These are phyloP conservation scores for Colletotrichum sidae DNA, from an alignment of 2,329 filamentous ascomycete genomes.

Conservation along the genomic window DNA sequence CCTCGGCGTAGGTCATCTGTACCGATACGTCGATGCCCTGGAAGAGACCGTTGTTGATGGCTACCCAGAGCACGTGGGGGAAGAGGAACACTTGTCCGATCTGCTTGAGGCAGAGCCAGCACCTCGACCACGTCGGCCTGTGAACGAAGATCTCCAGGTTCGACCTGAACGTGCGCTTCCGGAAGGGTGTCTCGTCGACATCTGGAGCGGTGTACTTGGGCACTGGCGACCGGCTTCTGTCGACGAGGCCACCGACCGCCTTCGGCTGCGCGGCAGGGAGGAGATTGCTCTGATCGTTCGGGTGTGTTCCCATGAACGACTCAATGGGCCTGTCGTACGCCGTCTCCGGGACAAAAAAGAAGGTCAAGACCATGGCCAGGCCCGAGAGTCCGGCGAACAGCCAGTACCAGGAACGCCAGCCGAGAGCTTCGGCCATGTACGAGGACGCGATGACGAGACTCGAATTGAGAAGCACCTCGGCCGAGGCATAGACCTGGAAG, in stretches of 20 bases:
- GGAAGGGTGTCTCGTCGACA: not conserved
- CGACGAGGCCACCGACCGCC: not conserved
- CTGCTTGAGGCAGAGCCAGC: slow-evolving; percentile 24
- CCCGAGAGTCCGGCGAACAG: slow-evolving; percentile 26
- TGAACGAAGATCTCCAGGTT: slow-evolving; percentile 21
- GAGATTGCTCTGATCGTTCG: slow-evolving; percentile 18
- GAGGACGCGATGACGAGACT: slow-evolving; percentile 22
- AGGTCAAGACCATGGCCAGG: slow-evolving; percentile 24
- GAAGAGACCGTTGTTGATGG: slow-evolving; percentile 33
- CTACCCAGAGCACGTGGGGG: slow-evolving; percentile 33
- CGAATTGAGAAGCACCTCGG: slow-evolving; percentile 26
- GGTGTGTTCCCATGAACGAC: slow-evolving; percentile 21
- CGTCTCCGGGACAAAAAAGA: slow-evolving; percentile 34
- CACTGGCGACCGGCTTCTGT: slow-evolving; percentile 1
- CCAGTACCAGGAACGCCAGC: slow-evolving; percentile 31
- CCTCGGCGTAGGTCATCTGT: slow-evolving; percentile 34
- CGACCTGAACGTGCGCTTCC: slow-evolving; percentile 20
- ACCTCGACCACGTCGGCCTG: slow-evolving; percentile 11
- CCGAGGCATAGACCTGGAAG: slow-evolving; percentile 27
- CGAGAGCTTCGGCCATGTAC: slow-evolving; percentile 24
- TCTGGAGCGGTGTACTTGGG: slow-evolving; percentile 6
- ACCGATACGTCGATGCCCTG: slow-evolving; percentile 34
- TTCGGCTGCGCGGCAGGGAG: not conserved
- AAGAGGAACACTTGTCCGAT: slow-evolving; percentile 34
- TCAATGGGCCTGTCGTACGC: slow-evolving; percentile 24